A percentile compares a stretch with the other conserved stretches of the same genome.
Evolutionary conservation across 169 alveolate species (phyloP).

Genomic region (Babesia ovis): DNA sequence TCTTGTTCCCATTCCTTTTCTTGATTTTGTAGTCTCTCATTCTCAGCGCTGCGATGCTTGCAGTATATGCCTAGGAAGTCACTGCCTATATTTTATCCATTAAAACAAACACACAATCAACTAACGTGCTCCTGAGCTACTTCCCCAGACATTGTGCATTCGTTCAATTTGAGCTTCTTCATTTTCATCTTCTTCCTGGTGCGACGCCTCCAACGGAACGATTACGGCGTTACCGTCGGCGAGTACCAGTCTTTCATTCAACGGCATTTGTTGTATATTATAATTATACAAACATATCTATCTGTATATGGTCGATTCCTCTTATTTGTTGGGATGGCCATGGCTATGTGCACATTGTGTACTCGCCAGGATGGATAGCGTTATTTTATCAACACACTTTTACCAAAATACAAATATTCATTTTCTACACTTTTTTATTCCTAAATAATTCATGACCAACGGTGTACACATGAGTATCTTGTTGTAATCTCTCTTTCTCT

Average conservation of each 20-base stretch:
- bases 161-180: slow-evolving; percentile 64
- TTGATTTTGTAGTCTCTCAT: slow-evolving; percentile 59
- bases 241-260: slow-evolving; percentile 64
- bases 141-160: slow-evolving; percentile 77
- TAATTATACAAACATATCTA: too few species aligned
- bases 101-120: neutral
- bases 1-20: slow-evolving; percentile 67
- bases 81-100: slow-evolving; percentile 55
- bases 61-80: slow-evolving; percentile 74
- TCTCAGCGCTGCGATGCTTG: slow-evolving; percentile 64
- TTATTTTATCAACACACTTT: too few species aligned
- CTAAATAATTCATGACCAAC: too few species aligned
- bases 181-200: slow-evolving; percentile 26
- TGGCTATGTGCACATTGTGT: neutral
- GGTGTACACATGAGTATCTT: too few species aligned
- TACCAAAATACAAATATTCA: too few species aligned
- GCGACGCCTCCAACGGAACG: slow-evolving; percentile 38
- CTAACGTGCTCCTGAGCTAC: slow-evolving; percentile 77
- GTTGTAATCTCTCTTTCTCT: too few species aligned
- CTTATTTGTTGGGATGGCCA: neutral
- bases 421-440: too few species aligned
- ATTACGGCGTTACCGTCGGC: slow-evolving; percentile 64
- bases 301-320: neutral
- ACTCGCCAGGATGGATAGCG: too few species aligned
- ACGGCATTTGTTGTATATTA: neutral